A percentile compares a stretch with the other conserved stretches of the same genome.
phyloP scores from a whole-genome alignment of 345 rosid species.

The Cardamine occulta region DNA sequence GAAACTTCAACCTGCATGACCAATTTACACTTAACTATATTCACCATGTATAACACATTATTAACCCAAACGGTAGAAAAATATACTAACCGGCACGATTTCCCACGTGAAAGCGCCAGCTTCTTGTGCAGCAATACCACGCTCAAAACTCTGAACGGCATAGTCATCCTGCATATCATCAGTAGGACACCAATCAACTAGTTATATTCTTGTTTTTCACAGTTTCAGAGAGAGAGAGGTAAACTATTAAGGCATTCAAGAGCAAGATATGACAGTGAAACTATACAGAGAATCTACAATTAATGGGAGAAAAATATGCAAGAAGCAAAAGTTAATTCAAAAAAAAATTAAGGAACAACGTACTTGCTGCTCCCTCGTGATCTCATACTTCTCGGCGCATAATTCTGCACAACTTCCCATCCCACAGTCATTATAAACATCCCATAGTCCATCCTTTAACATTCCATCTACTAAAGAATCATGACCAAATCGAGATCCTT shows the following conservation, averaged over 20 bases:
- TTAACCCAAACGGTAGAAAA: conserved; percentile 10
- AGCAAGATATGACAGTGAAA: neutral
- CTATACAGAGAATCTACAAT: neutral
- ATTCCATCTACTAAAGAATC: conserved; percentile 93
- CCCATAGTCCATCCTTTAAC: conserved; percentile 98
- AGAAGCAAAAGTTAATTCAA: neutral
- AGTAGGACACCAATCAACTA: conserved; percentile 11
- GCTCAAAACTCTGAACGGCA: conserved; percentile 92
- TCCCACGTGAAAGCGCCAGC: conserved; percentile 90
- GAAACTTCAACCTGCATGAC: conserved; percentile 87
- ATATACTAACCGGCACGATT: conserved; percentile 73
- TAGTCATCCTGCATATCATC: conserved; percentile 75
- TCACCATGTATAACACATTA: conserved; percentile 5
- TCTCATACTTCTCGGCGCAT: conserved; percentile 73
- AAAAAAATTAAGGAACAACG: conserved; percentile 20
- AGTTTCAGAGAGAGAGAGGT: neutral
- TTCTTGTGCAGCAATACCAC: conserved; percentile 94
- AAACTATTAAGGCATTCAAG: neutral
- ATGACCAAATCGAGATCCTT: conserved; percentile 96
- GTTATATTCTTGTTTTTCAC: neutral
- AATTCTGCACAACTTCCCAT: conserved; percentile 97
- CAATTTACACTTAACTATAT: neutral
- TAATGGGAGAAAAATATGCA: neutral
- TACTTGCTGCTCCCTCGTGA: conserved; percentile 88
- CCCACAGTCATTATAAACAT: conserved; percentile 84